These are phyloP conservation scores for Agaricus subrufescens DNA, from an alignment of 768 basidiomycete species.

Conservation along the genomic window DNA sequence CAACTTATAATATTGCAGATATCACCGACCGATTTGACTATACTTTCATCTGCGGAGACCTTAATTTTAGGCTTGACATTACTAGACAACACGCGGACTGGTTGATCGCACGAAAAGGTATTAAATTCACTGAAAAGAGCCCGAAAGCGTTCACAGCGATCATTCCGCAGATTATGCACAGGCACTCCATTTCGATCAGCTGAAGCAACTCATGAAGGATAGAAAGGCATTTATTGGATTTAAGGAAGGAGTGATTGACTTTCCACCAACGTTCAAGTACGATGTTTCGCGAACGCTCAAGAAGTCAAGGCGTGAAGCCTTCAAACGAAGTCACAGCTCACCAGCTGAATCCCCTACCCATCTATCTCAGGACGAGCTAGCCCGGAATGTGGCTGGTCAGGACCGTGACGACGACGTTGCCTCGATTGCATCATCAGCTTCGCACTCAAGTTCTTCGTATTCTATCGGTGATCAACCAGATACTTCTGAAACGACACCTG, in stretches of 20 bases:
- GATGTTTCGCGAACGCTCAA: conserved; percentile 65
- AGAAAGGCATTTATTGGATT: conserved; percentile 73
- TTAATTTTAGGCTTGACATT: conserved; percentile 88
- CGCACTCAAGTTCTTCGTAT: conserved; percentile 4
- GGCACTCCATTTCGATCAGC: conserved; percentile 88
- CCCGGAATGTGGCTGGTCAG: neutral
- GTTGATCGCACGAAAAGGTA: conserved; percentile 80
- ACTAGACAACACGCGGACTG: conserved; percentile 92
- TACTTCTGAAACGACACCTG: conserved; percentile 9
- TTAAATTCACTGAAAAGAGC: neutral
- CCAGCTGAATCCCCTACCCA: conserved; percentile 4
- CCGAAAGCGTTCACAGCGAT: neutral
- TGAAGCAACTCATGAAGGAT: conserved; percentile 71
- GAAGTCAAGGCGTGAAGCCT: conserved; percentile 35
- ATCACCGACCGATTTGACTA: conserved; percentile 87
- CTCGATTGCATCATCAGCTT: neutral
- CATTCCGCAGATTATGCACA: conserved; percentile 63
- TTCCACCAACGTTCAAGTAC: conserved; percentile 94
- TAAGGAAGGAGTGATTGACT: conserved; percentile 72
- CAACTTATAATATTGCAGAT: conserved; percentile 35
- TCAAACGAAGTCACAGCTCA: conserved; percentile 21
- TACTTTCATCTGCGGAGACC: conserved; percentile 85
- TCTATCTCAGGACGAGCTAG: conserved; percentile 16
- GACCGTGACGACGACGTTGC: conserved; percentile 18
- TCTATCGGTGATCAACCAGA: conserved; percentile 23